phyloP scores from a whole-genome alignment of 1,139 yeast genomes.

The Groenewaldozyma auringiensis region DNA sequence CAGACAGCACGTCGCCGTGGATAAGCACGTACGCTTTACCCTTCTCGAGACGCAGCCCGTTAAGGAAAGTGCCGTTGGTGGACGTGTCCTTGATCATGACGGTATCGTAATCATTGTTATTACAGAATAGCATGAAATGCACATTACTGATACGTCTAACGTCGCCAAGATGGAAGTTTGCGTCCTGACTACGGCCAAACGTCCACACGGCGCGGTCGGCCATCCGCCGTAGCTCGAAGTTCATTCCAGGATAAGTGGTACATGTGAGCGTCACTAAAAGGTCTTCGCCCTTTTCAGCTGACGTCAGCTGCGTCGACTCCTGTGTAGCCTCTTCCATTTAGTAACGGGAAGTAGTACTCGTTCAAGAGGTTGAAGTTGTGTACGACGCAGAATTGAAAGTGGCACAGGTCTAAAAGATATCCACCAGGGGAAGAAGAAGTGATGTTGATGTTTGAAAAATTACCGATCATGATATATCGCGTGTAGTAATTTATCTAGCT shows the following conservation, averaged over 20 bases:
- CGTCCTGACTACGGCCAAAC: slow-evolving; percentile 62
- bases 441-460: too few species aligned
- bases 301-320: slow-evolving; percentile 12
- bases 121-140: slow-evolving; percentile 48
- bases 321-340: slow-evolving; percentile 15
- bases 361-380: too few species aligned
- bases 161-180: slow-evolving; percentile 56
- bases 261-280: slow-evolving; percentile 12
- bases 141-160: slow-evolving; percentile 67
- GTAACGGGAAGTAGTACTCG: too few species aligned
- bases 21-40: slow-evolving; percentile 75
- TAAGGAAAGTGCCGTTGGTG: slow-evolving; percentile 88
- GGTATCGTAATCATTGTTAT: slow-evolving; percentile 12
- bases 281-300: slow-evolving; percentile 7
- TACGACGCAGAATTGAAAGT: too few species aligned
- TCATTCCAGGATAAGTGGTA: slow-evolving; percentile 9
- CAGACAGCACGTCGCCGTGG: slow-evolving; percentile 88
- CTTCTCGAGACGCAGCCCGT: slow-evolving; percentile 63
- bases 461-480: too few species aligned
- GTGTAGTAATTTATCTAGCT: too few species aligned
- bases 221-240: not conserved
- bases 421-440: too few species aligned
- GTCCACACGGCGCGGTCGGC: slow-evolving; percentile 41
- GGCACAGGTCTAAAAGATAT: too few species aligned
- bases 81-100: slow-evolving; percentile 27